Conservation (phyloP, 2,329 filamentous ascomycete genomes). For the Sporothrix curviconia region DNA sequence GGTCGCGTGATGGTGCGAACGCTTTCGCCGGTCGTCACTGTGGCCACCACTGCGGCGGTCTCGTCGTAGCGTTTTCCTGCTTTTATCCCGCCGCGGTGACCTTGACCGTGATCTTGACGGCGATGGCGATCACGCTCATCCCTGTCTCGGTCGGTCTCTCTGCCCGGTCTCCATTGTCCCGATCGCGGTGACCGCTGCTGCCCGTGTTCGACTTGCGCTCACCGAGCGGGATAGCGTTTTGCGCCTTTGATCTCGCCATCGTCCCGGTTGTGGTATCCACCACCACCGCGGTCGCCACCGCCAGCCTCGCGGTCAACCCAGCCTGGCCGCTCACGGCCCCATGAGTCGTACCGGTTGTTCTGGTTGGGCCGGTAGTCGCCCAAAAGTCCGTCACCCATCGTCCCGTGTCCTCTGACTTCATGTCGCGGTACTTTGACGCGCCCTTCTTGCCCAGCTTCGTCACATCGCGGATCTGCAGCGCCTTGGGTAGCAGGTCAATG, state of each 20-base stretch:
- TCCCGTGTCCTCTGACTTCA: constrained; percentile 86
- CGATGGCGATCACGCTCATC: no score
- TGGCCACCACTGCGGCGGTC: constrained; percentile 33
- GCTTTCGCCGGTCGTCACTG: constrained; percentile 43
- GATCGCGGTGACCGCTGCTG: constrained; percentile 23
- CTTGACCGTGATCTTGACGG: constrained; percentile 28
- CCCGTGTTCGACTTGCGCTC: constrained; percentile 40
- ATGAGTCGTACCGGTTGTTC: constrained; percentile 21
- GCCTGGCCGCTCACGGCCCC: constrained; percentile 14
- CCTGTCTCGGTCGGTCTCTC: constrained; percentile 22
- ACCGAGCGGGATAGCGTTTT: constrained; percentile 64
- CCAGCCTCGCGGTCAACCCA: constrained; percentile 22
- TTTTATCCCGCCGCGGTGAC: constrained; percentile 36
- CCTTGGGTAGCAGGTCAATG: constrained; percentile 77
- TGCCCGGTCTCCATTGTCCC: constrained; percentile 17
- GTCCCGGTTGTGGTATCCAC: constrained; percentile 16
- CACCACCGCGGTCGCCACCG: constrained; percentile 33
- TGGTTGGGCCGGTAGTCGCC: constrained; percentile 40
- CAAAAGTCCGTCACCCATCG: constrained; percentile 56
- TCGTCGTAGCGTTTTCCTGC: no score
- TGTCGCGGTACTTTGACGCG: constrained; percentile 80
- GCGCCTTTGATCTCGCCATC: constrained; percentile 53
- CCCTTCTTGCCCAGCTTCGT: constrained; percentile 91
- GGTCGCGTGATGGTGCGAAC: constrained; percentile 48
- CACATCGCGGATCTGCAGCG: constrained; percentile 88